Percentiles rank a stretch among this genome's conserved stretches.
These are phyloP conservation scores for Spiraea crenata DNA, from an alignment of 331 rosid genomes.

Conservation along the genomic window DNA sequence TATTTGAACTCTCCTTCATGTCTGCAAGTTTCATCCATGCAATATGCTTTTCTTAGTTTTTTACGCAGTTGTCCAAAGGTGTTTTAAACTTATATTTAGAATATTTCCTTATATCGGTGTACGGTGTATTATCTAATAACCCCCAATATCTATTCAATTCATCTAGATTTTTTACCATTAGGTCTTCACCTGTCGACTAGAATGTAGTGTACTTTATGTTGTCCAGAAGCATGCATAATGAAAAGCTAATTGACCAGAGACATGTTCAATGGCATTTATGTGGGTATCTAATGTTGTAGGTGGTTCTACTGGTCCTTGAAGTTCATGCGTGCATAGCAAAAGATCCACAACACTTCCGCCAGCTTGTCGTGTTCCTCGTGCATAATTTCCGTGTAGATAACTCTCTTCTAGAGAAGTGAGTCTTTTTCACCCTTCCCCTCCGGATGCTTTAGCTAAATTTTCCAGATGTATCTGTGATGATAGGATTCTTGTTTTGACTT, in stretches of 20 bases:
- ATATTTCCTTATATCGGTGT: too few species aligned
- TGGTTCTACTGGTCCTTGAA: conserved; percentile 93
- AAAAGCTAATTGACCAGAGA: neutral
- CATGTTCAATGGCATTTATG: neutral
- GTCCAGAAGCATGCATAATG: neutral
- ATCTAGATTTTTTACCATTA: too few species aligned
- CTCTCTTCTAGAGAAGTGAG: conserved; percentile 93
- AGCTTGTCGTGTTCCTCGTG: conserved; percentile 79
- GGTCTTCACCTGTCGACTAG: neutral
- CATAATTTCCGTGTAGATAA: conserved; percentile 71
- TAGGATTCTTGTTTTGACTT: conserved; percentile 10
- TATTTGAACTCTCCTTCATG: neutral
- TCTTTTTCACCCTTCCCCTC: neutral
- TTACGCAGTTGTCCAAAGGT: neutral
- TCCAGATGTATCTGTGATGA: conserved; percentile 9
- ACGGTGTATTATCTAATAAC: too few species aligned
- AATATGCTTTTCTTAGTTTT: neutral
- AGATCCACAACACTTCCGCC: conserved; percentile 76
- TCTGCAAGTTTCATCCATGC: neutral
- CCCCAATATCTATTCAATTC: too few species aligned
- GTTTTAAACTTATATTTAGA: neutral
- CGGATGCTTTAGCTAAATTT: conserved; percentile 3
- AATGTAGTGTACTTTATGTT: conserved; percentile 1
- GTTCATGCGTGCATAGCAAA: conserved; percentile 93
- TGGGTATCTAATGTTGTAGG: conserved; percentile 43